Conservation (phyloP, 2,329 filamentous ascomycete genomes). For the Pyricularia sp. region DNA sequence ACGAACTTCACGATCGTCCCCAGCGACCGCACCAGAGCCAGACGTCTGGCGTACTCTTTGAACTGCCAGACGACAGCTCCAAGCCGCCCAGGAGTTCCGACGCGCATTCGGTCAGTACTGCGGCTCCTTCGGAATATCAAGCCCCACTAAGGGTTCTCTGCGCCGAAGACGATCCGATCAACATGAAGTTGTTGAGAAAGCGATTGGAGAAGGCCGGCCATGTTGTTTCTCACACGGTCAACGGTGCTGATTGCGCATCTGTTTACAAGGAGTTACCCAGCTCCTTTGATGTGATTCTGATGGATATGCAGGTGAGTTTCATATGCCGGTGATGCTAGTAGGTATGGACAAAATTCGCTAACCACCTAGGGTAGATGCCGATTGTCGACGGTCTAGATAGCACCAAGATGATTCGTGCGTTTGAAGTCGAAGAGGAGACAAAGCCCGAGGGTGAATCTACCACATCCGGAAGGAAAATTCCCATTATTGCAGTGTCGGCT, state of each 20-base stretch:
- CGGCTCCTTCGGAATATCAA: not conserved
- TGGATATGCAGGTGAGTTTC: conserved; percentile 75
- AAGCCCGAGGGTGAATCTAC: not conserved
- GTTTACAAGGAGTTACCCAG: conserved; percentile 50
- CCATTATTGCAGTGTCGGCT: conserved; percentile 79
- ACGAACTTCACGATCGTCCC: conserved; percentile 27
- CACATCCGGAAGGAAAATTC: conserved; percentile 37
- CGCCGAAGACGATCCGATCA: conserved; percentile 81
- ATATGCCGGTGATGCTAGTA: not conserved
- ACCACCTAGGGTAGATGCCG: conserved; percentile 55
- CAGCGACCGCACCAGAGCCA: conserved; percentile 16
- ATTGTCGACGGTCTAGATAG: conserved; percentile 76
- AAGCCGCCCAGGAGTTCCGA: not conserved
- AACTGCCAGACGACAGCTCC: conserved; percentile 16
- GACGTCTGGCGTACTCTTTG: conserved; percentile 24
- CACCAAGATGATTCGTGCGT: conserved; percentile 69
- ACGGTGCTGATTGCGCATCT: conserved; percentile 72
- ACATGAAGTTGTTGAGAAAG: conserved; percentile 70
- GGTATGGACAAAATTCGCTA: not conserved
- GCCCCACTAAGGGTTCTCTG: conserved; percentile 52
- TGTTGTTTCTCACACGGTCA: conserved; percentile 57
- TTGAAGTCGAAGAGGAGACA: conserved; percentile 37
- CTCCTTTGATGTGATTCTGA: conserved; percentile 66
- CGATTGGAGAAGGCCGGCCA: conserved; percentile 67
- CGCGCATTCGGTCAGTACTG: not conserved